These are phyloP conservation scores for Lodderomyces parapsilosis DNA, from an alignment of 1,139 yeast species.

Conservation along the genomic window DNA sequence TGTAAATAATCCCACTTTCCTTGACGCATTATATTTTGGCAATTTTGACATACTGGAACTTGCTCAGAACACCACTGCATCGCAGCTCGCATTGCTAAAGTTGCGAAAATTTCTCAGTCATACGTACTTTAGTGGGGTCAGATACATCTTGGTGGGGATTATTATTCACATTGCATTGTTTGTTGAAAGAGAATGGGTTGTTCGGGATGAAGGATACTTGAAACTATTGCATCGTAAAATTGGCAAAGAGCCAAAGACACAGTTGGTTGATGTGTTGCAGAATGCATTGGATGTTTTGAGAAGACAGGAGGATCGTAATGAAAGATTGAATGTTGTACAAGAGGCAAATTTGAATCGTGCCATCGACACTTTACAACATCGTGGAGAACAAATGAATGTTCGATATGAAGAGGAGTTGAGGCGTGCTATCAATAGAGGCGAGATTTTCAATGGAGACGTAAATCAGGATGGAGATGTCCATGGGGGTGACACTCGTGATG, in stretches of 20 bases:
- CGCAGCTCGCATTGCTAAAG: conserved; percentile 14
- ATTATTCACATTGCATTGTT: conserved; percentile 48
- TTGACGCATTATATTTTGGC: conserved; percentile 51
- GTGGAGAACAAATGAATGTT: conserved; percentile 11
- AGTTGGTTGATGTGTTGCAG: conserved; percentile 38
- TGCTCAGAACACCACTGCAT: conserved; percentile 6
- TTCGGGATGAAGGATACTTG: conserved; percentile 63
- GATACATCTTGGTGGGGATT: conserved; percentile 37
- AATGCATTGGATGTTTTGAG: conserved; percentile 29
- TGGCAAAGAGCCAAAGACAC: conserved; percentile 55
- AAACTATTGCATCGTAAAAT: conserved; percentile 54
- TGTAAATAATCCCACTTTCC: conserved; percentile 28
- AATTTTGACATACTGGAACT: conserved; percentile 23
- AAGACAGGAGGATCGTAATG: conserved; percentile 21
- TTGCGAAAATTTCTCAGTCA: conserved; percentile 25
- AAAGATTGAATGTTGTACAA: conserved; percentile 20
- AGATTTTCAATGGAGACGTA: conserved; percentile 9
- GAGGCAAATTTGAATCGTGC: conserved; percentile 30
- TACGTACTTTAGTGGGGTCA: conserved; percentile 43
- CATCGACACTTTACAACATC: conserved; percentile 26
- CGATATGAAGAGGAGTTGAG: conserved; percentile 21
- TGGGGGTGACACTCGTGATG: conserved; percentile 6
- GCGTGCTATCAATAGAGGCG: conserved; percentile 18
- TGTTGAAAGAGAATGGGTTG: conserved; percentile 71
- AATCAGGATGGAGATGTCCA: not conserved